Evolutionary conservation across 2,329 filamentous ascomycete genomes (phyloP), one percentile per base, ranked within the genome.

Genomic region (Arthroderma sp.): DNA sequence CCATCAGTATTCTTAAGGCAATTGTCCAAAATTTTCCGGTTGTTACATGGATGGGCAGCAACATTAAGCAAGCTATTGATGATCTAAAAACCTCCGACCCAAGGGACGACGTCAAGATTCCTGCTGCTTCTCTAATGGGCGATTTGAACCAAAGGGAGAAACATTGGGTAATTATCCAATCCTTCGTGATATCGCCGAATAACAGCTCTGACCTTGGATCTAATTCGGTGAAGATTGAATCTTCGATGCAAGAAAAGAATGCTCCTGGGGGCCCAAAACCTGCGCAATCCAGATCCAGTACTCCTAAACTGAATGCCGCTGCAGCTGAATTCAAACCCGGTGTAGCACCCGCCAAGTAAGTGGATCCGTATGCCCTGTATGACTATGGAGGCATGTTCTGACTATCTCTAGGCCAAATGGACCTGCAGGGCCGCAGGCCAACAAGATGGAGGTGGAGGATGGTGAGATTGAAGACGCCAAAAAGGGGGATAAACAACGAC

Each of bases 1-100:
- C 87, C 38, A 93, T 96, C 53, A 91, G 83, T 47, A 74, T 96
- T 3, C 71, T 98, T 47, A 93, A 91, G 59, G 75, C 78, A 7
- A 73, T 94, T 40, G 75, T 85, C 27, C 79, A 86, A 42, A 75
- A 80, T 55, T 98, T 94, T 71, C 93, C 91, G 3, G 82, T 81
- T 10, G 78, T 96, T 47, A 86, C 94, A 57, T 91, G 86, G 61
- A 89, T 94, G 73, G 91, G 85, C 31, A 57, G 57, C 11, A 59
- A 64, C 42, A 64, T 70, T 56, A 55, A 65, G 37, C 59, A 55
- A 4, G 61, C 61, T 42, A 64, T 72, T 41, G 66, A 66, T 40
- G 55, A 57, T 11, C 52, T 72, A 36, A 62, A 67, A 45, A 64
- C 61, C 10, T 66, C 69, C 43, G 62, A 66, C 40, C 46, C 38